Base-by-base conservation (phyloP, 164 flowering plant genomes). In the Paratinospora sagittata region DNA sequence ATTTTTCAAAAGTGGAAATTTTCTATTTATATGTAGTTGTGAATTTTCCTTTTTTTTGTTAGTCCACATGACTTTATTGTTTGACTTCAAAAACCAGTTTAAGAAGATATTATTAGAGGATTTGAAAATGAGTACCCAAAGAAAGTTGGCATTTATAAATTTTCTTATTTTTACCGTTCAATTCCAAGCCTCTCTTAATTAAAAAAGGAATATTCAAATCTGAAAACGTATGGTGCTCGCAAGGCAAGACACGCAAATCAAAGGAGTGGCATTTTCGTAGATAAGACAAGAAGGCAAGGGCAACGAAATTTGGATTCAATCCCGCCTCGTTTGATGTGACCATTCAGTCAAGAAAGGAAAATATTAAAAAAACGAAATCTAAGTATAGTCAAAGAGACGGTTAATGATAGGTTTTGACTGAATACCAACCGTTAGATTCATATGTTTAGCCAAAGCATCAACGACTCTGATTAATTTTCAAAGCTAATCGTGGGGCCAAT, bases 271-370 rank as follows among this genome's bases (percentile, higher is more conserved):
- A 6, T 3, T 45, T 49, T 58, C 17, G 69, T 70, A 57, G 61
- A 24, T 55, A 36, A 8, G 3, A 0, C 0, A 16, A 58, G 6
- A 24, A 0, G 0, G 3, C 0, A 43, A 57, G 58, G 66, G 61
- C 27, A 13, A 6, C 3, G 13, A n/a, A 67, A 74, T 24, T 75
- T 76, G 81, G 77, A 78, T 58, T 67, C 34, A n/a, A 79, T 61
- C 64, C 81, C 70, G 80, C 88, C 82, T 84, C 80, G 86, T 79
- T 69, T 79, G 85, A 84, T 73, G 89, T 85, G 91, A 83, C 90
- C 77, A 33, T 63, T 67, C 82, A 76, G 89, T 87, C 88, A 87
- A 86, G 85, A 69, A 72, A 75, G 58, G 75, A 63, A 82, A 82
- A 76, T 64, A 61, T 72, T 34, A 63, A 72, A 63, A 70, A n/a